Evolutionary conservation across 2,329 filamentous ascomycete genomes (phyloP).

Genomic region (Aspergillus sp.): DNA sequence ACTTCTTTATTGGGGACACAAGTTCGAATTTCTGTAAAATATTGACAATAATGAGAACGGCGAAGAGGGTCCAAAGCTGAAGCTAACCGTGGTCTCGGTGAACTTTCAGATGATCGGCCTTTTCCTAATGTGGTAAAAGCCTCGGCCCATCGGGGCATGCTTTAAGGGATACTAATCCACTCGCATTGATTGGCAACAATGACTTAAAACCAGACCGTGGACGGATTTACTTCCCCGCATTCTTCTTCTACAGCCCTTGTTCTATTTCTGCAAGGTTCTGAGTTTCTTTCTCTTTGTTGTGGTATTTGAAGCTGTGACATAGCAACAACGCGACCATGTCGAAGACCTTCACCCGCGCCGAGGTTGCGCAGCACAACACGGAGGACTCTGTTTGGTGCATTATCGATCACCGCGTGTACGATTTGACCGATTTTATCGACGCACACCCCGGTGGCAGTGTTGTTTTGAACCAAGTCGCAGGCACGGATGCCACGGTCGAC

Average conservation of each 20-base stretch:
- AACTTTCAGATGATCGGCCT: background rate
- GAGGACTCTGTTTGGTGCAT: constrained; percentile 80
- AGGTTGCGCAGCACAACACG: constrained; percentile 75
- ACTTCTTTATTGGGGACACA: too few species aligned
- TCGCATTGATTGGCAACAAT: constrained; percentile 17
- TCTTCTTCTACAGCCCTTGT: background rate
- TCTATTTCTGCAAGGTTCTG: background rate
- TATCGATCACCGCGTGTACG: constrained; percentile 84
- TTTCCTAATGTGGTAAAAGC: constrained; percentile 16
- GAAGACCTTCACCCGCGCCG: constrained; percentile 48
- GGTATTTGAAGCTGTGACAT: background rate
- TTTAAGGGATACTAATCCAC: constrained; percentile 13
- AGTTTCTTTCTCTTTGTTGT: background rate
- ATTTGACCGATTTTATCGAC: constrained; percentile 80
- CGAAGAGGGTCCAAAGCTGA: background rate
- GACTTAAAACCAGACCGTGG: background rate
- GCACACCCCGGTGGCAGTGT: constrained; percentile 81
- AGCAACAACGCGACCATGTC: constrained; percentile 18
- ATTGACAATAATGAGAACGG: too few species aligned
- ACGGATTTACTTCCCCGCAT: background rate
- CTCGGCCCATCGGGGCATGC: constrained; percentile 13
- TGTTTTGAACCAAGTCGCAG: constrained; percentile 78
- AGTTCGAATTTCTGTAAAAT: too few species aligned
- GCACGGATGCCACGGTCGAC: constrained; percentile 75
- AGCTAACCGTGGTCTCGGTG: background rate